phyloP scores from a whole-genome alignment of 306 rosid species.

The Glycyrrhiza uralensis region DNA sequence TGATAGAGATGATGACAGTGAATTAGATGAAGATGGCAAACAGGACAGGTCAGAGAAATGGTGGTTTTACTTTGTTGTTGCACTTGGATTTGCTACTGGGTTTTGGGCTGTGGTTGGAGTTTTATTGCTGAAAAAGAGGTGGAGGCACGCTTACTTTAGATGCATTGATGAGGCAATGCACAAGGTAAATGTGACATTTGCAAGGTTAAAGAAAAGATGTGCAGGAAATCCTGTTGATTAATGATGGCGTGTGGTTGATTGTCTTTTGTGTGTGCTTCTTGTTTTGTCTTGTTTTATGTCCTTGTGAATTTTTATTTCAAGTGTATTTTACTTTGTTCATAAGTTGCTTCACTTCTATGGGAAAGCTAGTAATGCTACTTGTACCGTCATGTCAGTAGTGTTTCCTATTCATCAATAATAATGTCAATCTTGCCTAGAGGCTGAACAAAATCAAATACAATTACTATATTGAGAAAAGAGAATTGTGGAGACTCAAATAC shows the following conservation, averaged over 20 bases:
- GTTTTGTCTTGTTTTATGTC: not conserved
- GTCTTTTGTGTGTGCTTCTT: not conserved
- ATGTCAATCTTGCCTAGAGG: no score
- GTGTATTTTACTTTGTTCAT: no score
- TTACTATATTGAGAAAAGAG: no score
- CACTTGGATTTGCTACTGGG: constrained; percentile 4
- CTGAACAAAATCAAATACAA: no score
- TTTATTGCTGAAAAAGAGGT: not conserved
- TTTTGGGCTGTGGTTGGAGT: constrained; percentile 10
- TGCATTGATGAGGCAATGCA: not conserved
- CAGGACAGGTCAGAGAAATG: not conserved
- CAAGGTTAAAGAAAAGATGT: not conserved
- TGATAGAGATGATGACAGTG: not conserved
- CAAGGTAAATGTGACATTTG: not conserved
- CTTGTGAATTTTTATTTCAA: no score
- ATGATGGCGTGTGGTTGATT: not conserved
- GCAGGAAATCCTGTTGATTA: not conserved
- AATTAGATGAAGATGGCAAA: constrained; percentile 3
- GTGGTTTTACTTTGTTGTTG: constrained; percentile 22
- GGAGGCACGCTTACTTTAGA: constrained; percentile 11
- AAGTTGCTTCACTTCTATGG: no score
- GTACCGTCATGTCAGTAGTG: no score
- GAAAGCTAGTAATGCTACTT: no score
- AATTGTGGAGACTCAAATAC: no score
- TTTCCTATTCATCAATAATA: no score